These are phyloP conservation scores for Dipodascus geniculatus DNA, from an alignment of 805 yeast genomes.

Conservation along the genomic window DNA sequence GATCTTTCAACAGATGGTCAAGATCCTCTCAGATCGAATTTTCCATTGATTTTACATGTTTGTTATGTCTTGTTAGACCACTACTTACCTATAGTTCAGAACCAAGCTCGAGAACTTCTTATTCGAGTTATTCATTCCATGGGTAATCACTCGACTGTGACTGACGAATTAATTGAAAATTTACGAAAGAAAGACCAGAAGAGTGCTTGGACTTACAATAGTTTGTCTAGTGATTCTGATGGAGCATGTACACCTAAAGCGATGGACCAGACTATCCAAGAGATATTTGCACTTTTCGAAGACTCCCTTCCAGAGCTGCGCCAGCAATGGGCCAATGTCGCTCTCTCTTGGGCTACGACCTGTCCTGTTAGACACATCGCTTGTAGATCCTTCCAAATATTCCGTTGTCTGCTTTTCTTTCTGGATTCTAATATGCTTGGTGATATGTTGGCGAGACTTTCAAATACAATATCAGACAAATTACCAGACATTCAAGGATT, in stretches of 20 bases:
- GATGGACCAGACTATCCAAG: slow-evolving; percentile 67
- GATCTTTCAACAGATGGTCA: slow-evolving; percentile 57
- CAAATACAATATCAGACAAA: slow-evolving; percentile 87
- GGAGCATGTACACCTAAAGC: slow-evolving; percentile 78
- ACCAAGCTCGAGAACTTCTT: slow-evolving; percentile 68
- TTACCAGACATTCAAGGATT: slow-evolving; percentile 88
- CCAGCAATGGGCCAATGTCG: slow-evolving; percentile 72
- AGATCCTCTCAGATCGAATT: slow-evolving; percentile 44
- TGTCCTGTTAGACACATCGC: slow-evolving; percentile 97
- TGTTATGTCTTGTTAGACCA: slow-evolving; percentile 79
- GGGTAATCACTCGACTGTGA: slow-evolving; percentile 39
- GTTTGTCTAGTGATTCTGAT: slow-evolving; percentile 58
- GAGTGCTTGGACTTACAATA: slow-evolving; percentile 72
- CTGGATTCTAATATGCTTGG: slow-evolving; percentile 80
- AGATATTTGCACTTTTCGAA: slow-evolving; percentile 45
- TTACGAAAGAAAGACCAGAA: slow-evolving; percentile 43
- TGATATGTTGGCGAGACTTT: slow-evolving; percentile 86
- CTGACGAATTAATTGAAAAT: slow-evolving; percentile 44
- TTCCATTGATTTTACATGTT: slow-evolving; percentile 70
- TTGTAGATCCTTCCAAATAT: slow-evolving; percentile 88
- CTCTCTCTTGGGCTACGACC: slow-evolving; percentile 91
- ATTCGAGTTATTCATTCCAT: slow-evolving; percentile 60
- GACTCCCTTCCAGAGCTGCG: slow-evolving; percentile 37
- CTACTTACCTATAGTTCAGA: slow-evolving; percentile 71
- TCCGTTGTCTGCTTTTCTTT: slow-evolving; percentile 69